Evolutionary conservation across 495 filamentous ascomycete species (phyloP), one percentile per base, ranked within the genome.

Genomic region (Filosporella fistucella): DNA sequence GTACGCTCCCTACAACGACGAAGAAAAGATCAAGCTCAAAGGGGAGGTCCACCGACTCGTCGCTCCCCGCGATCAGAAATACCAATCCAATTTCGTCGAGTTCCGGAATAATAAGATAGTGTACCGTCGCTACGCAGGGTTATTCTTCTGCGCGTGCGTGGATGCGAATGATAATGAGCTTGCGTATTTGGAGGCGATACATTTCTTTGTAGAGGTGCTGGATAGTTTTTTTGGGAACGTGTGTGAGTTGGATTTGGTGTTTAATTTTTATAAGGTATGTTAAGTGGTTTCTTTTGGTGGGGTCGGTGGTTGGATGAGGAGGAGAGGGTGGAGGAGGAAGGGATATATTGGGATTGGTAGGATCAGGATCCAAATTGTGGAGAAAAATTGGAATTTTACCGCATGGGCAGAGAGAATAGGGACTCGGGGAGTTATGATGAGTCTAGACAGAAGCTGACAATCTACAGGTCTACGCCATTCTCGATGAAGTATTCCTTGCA

Each of bases 21-120:
- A 95, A 64, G 89, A 96, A 63, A 96, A 96, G 74, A 82, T 96
- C 57, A 93, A 91, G 64, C 72, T 98, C 47, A 97, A 98, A 63
- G 89, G 89, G 74, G 89, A 95, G 67, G 85, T 96, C 62, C 93
- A 98, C 78, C 90, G 93, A 50, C 88, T 98, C 49, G 89, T 98
- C 42, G 93, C 93, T 3, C 93, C 93, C 9, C 84, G 93, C 57
- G 93, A 98, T 67, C 93, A 98, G 68, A 98, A 98, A 68, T 95
- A 98, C 71, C 93, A 98, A 65, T 95, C 88, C 63, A 98, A 98
- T 71, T 98, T 98, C 63, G 93, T 98, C 69, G 93, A 98, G 72
- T 84, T 89, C 78, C 82, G 91, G 62, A 82, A 85, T 68, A 80
- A 84, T 56, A 96, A 96, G 71, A 84, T 98, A 55, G 89, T 98